These are phyloP conservation scores for Acacia confusa DNA, from an alignment of 306 rosid genomes.

Conservation along the genomic window DNA sequence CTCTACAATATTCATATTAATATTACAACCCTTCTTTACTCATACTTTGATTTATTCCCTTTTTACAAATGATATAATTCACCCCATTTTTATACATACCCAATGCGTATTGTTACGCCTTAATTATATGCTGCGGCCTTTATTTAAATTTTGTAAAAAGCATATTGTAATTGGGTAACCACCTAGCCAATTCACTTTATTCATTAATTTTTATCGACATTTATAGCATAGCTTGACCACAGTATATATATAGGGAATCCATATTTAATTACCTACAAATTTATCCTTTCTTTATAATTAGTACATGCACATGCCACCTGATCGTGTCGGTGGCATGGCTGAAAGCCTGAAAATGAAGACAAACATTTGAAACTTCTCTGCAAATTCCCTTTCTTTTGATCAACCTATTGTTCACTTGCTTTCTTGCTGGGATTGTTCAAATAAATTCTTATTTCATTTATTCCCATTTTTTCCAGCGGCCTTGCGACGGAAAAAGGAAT, in stretches of 20 bases:
- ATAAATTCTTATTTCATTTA: background rate
- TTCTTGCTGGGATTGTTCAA: background rate
- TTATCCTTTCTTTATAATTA: background rate
- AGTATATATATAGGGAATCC: background rate
- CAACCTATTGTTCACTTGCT: conserved; percentile 4
- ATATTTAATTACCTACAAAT: background rate
- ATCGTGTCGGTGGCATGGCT: background rate
- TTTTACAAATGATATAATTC: background rate
- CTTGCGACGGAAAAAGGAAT: background rate
- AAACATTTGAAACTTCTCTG: background rate
- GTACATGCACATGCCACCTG: background rate
- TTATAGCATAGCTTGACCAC: background rate
- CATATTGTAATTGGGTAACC: background rate
- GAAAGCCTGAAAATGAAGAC: conserved; percentile 26
- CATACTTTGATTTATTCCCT: background rate
- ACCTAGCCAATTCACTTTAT: background rate
- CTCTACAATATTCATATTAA: conserved; percentile 1
- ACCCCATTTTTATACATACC: background rate
- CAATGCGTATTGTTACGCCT: conserved; percentile 31
- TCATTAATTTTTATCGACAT: background rate
- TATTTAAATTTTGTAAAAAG: conserved; percentile 36
- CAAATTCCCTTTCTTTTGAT: background rate
- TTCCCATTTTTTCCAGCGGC: background rate
- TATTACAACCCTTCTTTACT: conserved; percentile 2
- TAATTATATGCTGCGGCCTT: conserved; percentile 20